Evolutionary conservation across 2,329 filamentous ascomycete species (phyloP), one percentile per base, ranked within the genome.

Genomic region (Xenosphaeropsis pyriputrescens): DNA sequence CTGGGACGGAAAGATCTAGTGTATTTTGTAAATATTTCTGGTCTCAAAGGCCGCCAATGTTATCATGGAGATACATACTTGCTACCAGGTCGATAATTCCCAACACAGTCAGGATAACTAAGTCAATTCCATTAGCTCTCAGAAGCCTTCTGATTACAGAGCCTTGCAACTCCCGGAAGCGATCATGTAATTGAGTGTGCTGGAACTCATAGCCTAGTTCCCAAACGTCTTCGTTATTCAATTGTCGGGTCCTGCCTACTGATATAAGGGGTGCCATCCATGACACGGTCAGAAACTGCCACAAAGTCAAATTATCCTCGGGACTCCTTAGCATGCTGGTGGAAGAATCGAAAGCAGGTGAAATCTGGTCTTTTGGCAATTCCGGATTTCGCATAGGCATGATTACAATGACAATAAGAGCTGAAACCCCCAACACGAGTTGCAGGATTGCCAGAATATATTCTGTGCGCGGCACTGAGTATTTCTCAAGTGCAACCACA

Each of bases 221-320:
- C 86, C 86, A 94, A 2, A 94, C 80, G 52, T 94, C 85, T 29
- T 79, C 70, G 30, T 86, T 77, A 29, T 85, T 62, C 7, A 94
- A 62, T 47, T 85, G 79, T 31, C 75, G 65, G 19, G 64, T 61
- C 32, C 65, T 70, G 2, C 79, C 84, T 17, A 75, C 57, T 2
- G 63, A 60, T 11, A 93, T 85, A 6, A 93, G 59, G 0, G 85
- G 79, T 1, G 65, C 63, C 60, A 93, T 79, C 86, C 86, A 94
- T 0, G 74, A 82, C 18, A 93, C 79, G 5, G 74, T 79, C 72
- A 89, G 81, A 59, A 85, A 94, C 47, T 88, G 81, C 70, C 84
- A 86, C 1, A 88, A 63, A 1, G 70, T 81, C 17, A 93, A 55
- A 44, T 81, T 75, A 47, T 94, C 86, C 54, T 94, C 86, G 0